phyloP scores from a whole-genome alignment of 2,329 filamentous ascomycete genomes.

The Emydomyces testavorans region DNA sequence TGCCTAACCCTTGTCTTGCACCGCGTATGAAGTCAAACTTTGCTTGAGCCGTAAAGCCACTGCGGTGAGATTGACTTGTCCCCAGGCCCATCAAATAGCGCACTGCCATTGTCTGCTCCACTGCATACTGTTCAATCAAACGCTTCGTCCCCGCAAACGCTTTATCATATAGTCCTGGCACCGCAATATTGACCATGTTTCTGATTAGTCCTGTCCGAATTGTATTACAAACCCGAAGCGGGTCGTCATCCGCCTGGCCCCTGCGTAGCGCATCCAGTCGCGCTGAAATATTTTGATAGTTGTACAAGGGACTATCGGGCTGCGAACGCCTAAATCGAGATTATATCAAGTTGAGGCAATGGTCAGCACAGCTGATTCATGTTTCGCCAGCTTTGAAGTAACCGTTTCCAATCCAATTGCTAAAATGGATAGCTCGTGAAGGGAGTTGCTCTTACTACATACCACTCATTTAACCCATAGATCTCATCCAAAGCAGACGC shows the following conservation, averaged over 20 bases:
- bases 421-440: no score
- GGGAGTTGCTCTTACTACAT: no score
- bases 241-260: slow-evolving; percentile 59
- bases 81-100: slow-evolving; percentile 61
- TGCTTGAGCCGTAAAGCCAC: slow-evolving; percentile 55
- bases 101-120: slow-evolving; percentile 68
- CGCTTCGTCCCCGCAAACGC: slow-evolving; percentile 82
- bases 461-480: slow-evolving; percentile 73
- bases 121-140: slow-evolving; percentile 82
- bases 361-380: no score
- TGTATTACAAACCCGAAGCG: slow-evolving; percentile 64
- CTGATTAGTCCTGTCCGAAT: slow-evolving; percentile 65
- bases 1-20: slow-evolving; percentile 75
- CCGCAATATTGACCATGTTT: slow-evolving; percentile 84
- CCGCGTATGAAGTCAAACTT: slow-evolving; percentile 82
- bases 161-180: slow-evolving; percentile 67
- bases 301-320: slow-evolving; percentile 68
- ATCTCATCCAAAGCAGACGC: slow-evolving; percentile 72
- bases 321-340: slow-evolving; percentile 59
- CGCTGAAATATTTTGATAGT: slow-evolving; percentile 71
- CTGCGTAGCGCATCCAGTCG: slow-evolving; percentile 59
- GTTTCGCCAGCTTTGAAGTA: no score
- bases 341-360: no score
- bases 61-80: slow-evolving; percentile 41
- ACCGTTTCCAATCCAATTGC: no score